Evolutionary conservation across 2,329 filamentous ascomycete species (phyloP), one percentile per base, ranked within the genome.

Genomic region (Ophiocordyceps camponoti-floridani): DNA sequence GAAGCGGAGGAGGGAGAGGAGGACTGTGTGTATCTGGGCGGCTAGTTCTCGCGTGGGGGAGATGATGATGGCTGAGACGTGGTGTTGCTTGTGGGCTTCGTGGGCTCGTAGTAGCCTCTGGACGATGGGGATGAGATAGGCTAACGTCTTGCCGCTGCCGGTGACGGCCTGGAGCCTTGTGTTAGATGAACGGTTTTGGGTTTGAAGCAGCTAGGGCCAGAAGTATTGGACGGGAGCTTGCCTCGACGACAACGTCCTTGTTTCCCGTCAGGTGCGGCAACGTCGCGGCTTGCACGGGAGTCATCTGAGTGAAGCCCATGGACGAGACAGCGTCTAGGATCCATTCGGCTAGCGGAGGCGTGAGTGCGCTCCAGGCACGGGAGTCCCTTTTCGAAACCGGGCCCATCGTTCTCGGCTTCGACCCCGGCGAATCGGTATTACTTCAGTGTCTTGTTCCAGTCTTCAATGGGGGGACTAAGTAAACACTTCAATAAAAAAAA

Each of bases 1-100:
- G 55, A 95, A 96, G 31, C 78, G 75, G 31, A 96, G 67, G 26
- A 98, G 65, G 0, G 79, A 82, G 1, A 77, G 57, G 5, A 95
- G 70, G 2, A 95, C 87, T 43, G 80, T 73, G 57, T 94, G 77
- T 45, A 96, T 96, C 60, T 98, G 91, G 1, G 77, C 78, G 1
- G 91, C 89, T 43, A 98, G 72, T 63, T 98, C 91, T 62, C 91
- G 79, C 0, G 63, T 98, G 1, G 91, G 91, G 14, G 88, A 89
- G 48, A 98, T 79, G 53, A 98, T 79, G 50, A 98, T 91, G 50
- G 84, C 86, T 47, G 82, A 84, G 47, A 98, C 75, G 59, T 96
- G 85, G 60, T 94, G 82, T 56, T 82, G 86, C 63, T 91, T 94
- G 31, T 86, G 78, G 2, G 86, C 84, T 48, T 87, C 80, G 27